These are phyloP conservation scores for Flaveria ramosissima DNA, from an alignment of 129 eudicot species.

Conservation along the genomic window DNA sequence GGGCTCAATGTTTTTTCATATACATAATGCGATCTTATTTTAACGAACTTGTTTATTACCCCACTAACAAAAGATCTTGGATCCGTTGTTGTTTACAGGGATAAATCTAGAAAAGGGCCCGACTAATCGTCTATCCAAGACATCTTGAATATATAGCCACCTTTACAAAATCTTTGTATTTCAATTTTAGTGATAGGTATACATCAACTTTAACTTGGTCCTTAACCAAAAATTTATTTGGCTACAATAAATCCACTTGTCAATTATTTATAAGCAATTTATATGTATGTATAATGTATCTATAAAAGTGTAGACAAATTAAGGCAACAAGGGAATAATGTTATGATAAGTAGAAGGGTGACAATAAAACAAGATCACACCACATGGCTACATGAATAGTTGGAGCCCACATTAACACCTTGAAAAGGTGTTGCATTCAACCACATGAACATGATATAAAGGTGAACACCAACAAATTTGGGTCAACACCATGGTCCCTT, in stretches of 20 bases:
- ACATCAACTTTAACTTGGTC: slow-evolving; percentile 38
- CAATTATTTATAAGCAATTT: slow-evolving; percentile 12
- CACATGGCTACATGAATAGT: slow-evolving; percentile 36
- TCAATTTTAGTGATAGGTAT: slow-evolving; percentile 22
- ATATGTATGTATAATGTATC: background rate
- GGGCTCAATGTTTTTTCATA: too few species aligned
- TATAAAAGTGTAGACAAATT: slow-evolving; percentile 28
- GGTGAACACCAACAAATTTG: slow-evolving; percentile 34
- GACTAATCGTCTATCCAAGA: background rate
- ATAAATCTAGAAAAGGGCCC: too few species aligned
- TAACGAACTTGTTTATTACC: too few species aligned
- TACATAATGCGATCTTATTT: too few species aligned
- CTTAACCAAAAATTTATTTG: slow-evolving; percentile 30
- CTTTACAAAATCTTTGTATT: slow-evolving; percentile 11
- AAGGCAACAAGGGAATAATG: slow-evolving; percentile 39
- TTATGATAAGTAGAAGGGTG: slow-evolving; percentile 36
- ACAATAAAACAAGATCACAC: slow-evolving; percentile 35
- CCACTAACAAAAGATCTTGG: too few species aligned
- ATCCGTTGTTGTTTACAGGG: too few species aligned
- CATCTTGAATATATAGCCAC: slow-evolving; percentile 9
- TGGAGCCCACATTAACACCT: slow-evolving; percentile 43
- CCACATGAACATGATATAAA: slow-evolving; percentile 41
- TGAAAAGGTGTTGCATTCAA: slow-evolving; percentile 36
- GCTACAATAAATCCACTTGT: slow-evolving; percentile 37
- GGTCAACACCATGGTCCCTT: slow-evolving; percentile 44